Percentiles rank a stretch among this genome's conserved stretches.
Conservation (phyloP, 2,329 filamentous ascomycete genomes). For the Xylaria sp. region DNA sequence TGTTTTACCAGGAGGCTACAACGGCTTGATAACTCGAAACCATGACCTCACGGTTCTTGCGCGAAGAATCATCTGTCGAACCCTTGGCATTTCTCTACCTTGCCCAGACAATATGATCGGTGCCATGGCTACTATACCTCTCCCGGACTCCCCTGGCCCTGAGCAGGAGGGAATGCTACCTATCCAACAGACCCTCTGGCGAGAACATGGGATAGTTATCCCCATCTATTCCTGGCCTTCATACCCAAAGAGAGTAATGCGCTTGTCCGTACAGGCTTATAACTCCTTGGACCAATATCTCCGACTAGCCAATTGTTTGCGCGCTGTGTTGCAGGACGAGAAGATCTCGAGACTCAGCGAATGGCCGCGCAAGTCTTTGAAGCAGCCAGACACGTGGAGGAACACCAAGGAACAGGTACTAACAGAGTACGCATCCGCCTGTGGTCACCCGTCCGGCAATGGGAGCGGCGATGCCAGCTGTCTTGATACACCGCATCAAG, state of each 20-base stretch:
- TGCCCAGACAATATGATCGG: slow-evolving; percentile 31
- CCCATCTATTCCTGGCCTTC: slow-evolving; percentile 24
- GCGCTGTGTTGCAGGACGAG: slow-evolving; percentile 21
- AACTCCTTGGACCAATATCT: slow-evolving; percentile 29
- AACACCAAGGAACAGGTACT: not conserved
- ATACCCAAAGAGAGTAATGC: slow-evolving; percentile 27
- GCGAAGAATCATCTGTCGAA: slow-evolving; percentile 19
- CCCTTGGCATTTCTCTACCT: slow-evolving; percentile 20
- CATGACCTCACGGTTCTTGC: slow-evolving; percentile 28
- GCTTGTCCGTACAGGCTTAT: slow-evolving; percentile 24
- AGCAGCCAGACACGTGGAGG: not conserved
- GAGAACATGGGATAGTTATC: slow-evolving; percentile 18
- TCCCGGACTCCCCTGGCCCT: slow-evolving; percentile 25
- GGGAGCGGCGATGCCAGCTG: not conserved
- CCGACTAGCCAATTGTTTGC: slow-evolving; percentile 25
- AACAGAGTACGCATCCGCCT: slow-evolving; percentile 5
- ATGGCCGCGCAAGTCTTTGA: slow-evolving; percentile 7
- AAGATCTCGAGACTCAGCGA: not conserved
- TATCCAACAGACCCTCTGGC: slow-evolving; percentile 25
- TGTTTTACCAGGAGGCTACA: slow-evolving; percentile 23
- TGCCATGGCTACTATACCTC: slow-evolving; percentile 29
- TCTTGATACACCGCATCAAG: slow-evolving; percentile 10
- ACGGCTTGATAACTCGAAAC: slow-evolving; percentile 22
- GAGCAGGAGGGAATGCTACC: slow-evolving; percentile 27
- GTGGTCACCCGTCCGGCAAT: slow-evolving; percentile 10